A percentile compares a stretch with the other conserved stretches of the same genome.
These are phyloP conservation scores for Cyberlindnera mycetangii DNA, from an alignment of 805 yeast species.

Conservation along the genomic window DNA sequence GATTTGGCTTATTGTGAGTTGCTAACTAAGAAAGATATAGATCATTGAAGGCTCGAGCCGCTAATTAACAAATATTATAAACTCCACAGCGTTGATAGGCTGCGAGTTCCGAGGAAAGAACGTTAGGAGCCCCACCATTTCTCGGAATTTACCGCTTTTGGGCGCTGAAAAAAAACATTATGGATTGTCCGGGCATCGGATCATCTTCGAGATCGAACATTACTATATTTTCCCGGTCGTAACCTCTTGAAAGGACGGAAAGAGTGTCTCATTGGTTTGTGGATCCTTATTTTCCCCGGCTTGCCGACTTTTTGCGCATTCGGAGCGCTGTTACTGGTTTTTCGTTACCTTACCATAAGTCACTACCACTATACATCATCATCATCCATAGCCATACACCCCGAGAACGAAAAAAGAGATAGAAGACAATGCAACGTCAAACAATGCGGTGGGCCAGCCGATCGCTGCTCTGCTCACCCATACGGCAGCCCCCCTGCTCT, in stretches of 20 bases:
- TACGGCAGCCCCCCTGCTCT: slow-evolving; percentile 13
- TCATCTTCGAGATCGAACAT: slow-evolving; percentile 1
- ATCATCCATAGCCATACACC: no score
- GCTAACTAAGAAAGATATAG: no score
- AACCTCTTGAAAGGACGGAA: background rate
- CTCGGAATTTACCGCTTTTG: slow-evolving; percentile 12
- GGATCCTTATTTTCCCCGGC: background rate
- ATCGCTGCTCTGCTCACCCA: background rate
- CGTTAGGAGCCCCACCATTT: slow-evolving; percentile 3
- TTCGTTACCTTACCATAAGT: no score
- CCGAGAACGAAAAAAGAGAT: background rate
- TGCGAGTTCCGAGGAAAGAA: background rate
- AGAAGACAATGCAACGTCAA: slow-evolving; percentile 6
- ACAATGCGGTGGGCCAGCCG: slow-evolving; percentile 1
- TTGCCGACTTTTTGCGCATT: background rate
- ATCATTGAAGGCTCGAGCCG: no score
- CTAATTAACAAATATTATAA: no score
- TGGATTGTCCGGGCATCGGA: slow-evolving; percentile 7
- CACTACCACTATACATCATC: no score
- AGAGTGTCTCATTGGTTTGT: background rate
- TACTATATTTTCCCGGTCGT: background rate
- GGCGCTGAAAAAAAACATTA: slow-evolving; percentile 2
- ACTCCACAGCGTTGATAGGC: background rate
- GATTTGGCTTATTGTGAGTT: no score
- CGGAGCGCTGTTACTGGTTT: background rate